Evolutionary conservation across 1,139 yeast genomes (phyloP).

Genomic region (Zygosaccharomyces sapae): DNA sequence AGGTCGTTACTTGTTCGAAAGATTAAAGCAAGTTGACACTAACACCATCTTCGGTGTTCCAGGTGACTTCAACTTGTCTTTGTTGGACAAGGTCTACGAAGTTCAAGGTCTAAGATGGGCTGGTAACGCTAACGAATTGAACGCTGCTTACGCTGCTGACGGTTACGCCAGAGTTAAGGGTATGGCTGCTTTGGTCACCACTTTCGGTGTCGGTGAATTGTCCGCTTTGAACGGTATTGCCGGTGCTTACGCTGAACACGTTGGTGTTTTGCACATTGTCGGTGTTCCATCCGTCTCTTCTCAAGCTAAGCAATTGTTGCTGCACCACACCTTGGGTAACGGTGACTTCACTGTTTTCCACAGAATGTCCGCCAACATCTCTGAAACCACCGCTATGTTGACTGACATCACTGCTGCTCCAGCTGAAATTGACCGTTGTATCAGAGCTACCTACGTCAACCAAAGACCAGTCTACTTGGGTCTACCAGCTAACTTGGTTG

Average conservation of each 20-base stretch:
- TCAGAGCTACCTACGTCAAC: conserved; percentile 62
- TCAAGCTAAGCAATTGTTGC: conserved; percentile 56
- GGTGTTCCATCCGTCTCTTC: conserved; percentile 68
- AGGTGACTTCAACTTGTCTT: conserved; percentile 64
- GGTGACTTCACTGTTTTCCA: conserved; percentile 79
- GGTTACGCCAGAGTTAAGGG: conserved; percentile 66
- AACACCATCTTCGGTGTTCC: conserved; percentile 65
- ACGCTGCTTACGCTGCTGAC: conserved; percentile 69
- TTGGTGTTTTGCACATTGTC: conserved; percentile 76
- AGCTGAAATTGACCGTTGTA: conserved; percentile 64
- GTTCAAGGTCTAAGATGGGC: conserved; percentile 61
- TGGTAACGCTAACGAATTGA: conserved; percentile 68
- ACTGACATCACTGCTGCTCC: conserved; percentile 63
- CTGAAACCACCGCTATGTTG: conserved; percentile 61
- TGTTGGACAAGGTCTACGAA: conserved; percentile 60
- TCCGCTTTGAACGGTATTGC: conserved; percentile 81
- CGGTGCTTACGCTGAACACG: conserved; percentile 76
- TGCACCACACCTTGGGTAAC: conserved; percentile 73
- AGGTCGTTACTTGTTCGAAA: conserved; percentile 61
- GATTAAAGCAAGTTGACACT: conserved; percentile 48
- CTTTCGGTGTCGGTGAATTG: conserved; percentile 84
- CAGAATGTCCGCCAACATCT: conserved; percentile 67
- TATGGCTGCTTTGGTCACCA: conserved; percentile 56
- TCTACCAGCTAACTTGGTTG: conserved; percentile 77
- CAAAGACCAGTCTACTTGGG: conserved; percentile 86